Percentiles rank a stretch among this genome's conserved stretches.
Conservation (phyloP, 2,329 filamentous ascomycete species). For the Tolypocladium ophioglossoides region DNA sequence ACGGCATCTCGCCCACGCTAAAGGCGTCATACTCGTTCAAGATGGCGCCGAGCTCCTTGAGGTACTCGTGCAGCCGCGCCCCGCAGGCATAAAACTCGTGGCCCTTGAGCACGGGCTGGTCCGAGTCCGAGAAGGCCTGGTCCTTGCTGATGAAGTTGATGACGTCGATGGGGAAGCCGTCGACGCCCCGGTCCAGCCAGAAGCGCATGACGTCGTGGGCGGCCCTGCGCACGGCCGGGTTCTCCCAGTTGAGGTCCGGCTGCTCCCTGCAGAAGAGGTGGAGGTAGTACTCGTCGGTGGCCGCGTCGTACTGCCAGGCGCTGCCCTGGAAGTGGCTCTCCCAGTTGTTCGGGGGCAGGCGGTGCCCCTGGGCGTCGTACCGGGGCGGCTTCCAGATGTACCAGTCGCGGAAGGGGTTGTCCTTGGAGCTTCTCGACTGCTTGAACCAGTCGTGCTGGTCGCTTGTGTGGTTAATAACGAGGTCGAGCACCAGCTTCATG, state of each 20-base stretch:
- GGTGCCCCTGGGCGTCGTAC: conserved; percentile 43
- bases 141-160: conserved; percentile 59
- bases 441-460: conserved; percentile 48
- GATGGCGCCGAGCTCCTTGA: conserved; percentile 32
- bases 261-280: conserved; percentile 61
- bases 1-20: conserved; percentile 41
- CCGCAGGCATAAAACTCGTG: conserved; percentile 43
- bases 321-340: conserved; percentile 28
- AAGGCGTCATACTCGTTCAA: conserved; percentile 37
- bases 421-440: conserved; percentile 40
- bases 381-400: conserved; percentile 56
- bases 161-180: conserved; percentile 57
- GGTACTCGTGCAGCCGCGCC: conserved; percentile 33
- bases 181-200: conserved; percentile 59
- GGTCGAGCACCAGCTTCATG: conserved; percentile 61
- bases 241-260: conserved; percentile 73
- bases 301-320: conserved; percentile 39
- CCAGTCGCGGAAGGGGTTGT: conserved; percentile 46
- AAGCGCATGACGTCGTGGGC: conserved; percentile 62
- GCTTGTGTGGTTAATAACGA: conserved; percentile 64
- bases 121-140: conserved; percentile 41
- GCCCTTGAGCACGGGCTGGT: conserved; percentile 19
- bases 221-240: conserved; percentile 49
- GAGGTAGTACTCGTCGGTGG: conserved; percentile 46
- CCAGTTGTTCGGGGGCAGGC: conserved; percentile 53